Evolutionary conservation across 495 filamentous ascomycete genomes (phyloP), one percentile per base, ranked within the genome.

Genomic region (Tuber melanosporum): DNA sequence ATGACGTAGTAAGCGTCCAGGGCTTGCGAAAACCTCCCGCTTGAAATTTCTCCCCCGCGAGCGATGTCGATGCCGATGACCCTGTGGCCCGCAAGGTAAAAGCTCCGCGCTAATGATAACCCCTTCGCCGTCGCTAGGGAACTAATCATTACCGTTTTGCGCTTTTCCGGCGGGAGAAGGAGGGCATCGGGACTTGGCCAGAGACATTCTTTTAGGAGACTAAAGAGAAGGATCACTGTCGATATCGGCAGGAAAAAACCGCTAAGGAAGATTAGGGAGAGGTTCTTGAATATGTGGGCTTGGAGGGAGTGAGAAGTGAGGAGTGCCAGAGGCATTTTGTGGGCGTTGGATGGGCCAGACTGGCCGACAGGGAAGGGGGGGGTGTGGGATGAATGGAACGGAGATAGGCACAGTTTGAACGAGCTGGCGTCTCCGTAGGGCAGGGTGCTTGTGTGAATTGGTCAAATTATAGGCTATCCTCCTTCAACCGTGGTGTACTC

Each of bases 41-140:
- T 78, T 7, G 83, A 83, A 0, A 83, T 84, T 20, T 86, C 84
- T 47, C 79, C 72, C 32, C 76, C 71, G n/a, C 87, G 86, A 44
- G 88, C 86, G 71, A 92, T 88, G 80, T 93, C 92, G 6, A 90
- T 91, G 8, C 92, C 92, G 47, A 95, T 88, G 57, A 94, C 91
- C 46, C 86, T 86, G 83, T 94, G 91, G 12, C 91, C 91, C 2
- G 89, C 87, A 47, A 87, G 81, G 76, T 90, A 86, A 85, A 93
- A 93, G 12, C 88, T 80, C 26, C 92, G 88, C n/a, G 92, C 91
- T 6, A 95, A 78, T 0, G 85, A 83, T 0, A 94, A 85, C 44
- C 91, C 92, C 80, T 92, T 91, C 32, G 87, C 83, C 84, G 92
- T 93, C 49, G 88, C 87, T 2, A 93, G 85, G n/a, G 92, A 91